Evolutionary conservation across 495 filamentous ascomycete genomes (phyloP), one percentile per base, ranked within the genome.

Genomic region (Parathielavia hyrcaniae): DNA sequence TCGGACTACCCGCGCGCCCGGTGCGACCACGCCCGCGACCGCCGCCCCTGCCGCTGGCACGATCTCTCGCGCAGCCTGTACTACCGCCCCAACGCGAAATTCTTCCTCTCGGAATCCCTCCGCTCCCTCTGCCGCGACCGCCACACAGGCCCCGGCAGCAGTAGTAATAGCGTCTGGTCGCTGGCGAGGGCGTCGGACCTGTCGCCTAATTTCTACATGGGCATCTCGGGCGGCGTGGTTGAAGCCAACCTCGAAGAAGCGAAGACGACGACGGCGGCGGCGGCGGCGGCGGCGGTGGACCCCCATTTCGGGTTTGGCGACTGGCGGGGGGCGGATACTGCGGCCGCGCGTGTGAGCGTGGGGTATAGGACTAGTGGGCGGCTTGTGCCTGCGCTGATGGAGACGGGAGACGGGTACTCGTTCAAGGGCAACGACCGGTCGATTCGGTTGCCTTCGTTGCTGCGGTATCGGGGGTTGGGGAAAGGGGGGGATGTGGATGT

Each of bases 71-170:
- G 61, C 20, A 57, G 64, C 46, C 63, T 71, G 39, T 75, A 72
- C 62, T 77, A 73, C 53, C 67, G 75, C 0, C 77, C 77, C 5
- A 76, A 78, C 62, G 65, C 61, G 61, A 75, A 65, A 51, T 68
- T 72, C 35, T 75, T 71, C 62, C 66, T 76, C 5, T 57, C 61
- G 13, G 54, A 55, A 8, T 56, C 66, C 1, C 38, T 66, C 19
- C 35, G 40, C 1, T 52, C 40, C 3, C 26, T 30, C 6, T 30
- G 3, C 26, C 26, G 26, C n/a, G n/a, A n/a, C n/a, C n/a, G n/a
- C n/a, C n/a, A n/a, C n/a, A n/a, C n/a, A n/a, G n/a, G n/a, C 11
- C 54, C 61, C 22, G 55, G 52, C 26, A 47, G n/a, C 35, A 68
- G 64, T 4, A 47, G n/a, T 32, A 68, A 63, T 4, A 64, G 68